These are phyloP conservation scores for Cryphonectria radicalis DNA, from an alignment of 2,329 filamentous ascomycete species.

Conservation along the genomic window DNA sequence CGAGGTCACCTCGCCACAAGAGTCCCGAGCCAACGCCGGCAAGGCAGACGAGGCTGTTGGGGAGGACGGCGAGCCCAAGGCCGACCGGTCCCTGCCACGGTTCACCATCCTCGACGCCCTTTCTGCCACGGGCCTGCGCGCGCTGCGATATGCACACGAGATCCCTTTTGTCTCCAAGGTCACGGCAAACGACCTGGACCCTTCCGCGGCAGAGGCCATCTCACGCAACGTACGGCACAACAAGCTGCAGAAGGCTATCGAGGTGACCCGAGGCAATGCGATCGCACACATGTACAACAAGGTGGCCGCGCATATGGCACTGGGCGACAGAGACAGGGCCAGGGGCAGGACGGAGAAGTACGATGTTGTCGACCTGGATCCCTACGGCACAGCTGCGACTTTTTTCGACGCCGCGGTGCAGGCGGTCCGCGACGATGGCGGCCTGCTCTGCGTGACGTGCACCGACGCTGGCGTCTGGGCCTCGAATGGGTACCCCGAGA, in stretches of 20 bases:
- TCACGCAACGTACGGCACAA: slow-evolving; percentile 86
- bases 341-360: slow-evolving; percentile 61
- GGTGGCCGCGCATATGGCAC: slow-evolving; percentile 57
- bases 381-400: slow-evolving; percentile 89
- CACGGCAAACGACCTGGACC: slow-evolving; percentile 87
- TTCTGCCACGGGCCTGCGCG: slow-evolving; percentile 89
- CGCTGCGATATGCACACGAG: slow-evolving; percentile 88
- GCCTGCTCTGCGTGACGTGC: slow-evolving; percentile 91
- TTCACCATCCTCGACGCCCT: slow-evolving; percentile 94
- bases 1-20: slow-evolving; percentile 14
- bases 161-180: slow-evolving; percentile 81
- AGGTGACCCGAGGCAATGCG: slow-evolving; percentile 78
- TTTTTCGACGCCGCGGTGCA: slow-evolving; percentile 93
- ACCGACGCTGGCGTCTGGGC: slow-evolving; percentile 96
- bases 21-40: slow-evolving; percentile 9
- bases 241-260: slow-evolving; percentile 70
- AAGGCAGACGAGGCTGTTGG: slow-evolving; percentile 15
- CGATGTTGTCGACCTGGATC: slow-evolving; percentile 95
- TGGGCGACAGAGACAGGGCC: slow-evolving; percentile 42
- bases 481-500: slow-evolving; percentile 91
- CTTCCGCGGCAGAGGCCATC: slow-evolving; percentile 78
- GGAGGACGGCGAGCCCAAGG: slow-evolving; percentile 17
- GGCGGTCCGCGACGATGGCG: slow-evolving; percentile 80
- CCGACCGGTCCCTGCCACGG: slow-evolving; percentile 40
- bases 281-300: slow-evolving; percentile 87